Evolutionary conservation across 371 early-diverging fungal genomes (phyloP).

Genomic region (Mucor indicus): DNA sequence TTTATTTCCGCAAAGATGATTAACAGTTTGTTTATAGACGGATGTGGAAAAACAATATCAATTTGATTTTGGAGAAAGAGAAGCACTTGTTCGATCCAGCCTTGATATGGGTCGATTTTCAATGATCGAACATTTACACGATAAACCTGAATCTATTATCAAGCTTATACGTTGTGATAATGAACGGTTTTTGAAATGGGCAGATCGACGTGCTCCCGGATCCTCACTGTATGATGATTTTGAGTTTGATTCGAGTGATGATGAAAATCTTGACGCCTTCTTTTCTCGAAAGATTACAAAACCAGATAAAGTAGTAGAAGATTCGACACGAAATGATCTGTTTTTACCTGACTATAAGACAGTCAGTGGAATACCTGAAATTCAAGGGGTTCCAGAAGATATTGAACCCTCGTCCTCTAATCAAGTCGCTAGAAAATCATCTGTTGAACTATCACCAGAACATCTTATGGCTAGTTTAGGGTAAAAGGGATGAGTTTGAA

Average conservation of each 20-base stretch:
- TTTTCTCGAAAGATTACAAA: constrained; percentile 53
- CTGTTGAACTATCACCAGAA: constrained; percentile 13
- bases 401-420: not conserved
- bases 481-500: no score
- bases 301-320: constrained; percentile 38
- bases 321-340: constrained; percentile 36
- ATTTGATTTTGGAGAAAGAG: constrained; percentile 52
- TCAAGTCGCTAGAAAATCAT: constrained; percentile 6
- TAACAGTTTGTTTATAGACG: constrained; percentile 27
- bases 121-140: constrained; percentile 50
- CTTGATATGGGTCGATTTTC: constrained; percentile 57
- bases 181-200: constrained; percentile 36
- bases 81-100: constrained; percentile 46
- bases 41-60: constrained; percentile 52
- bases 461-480: constrained; percentile 6
- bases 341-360: constrained; percentile 56
- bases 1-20: no score
- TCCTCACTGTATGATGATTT: constrained; percentile 38
- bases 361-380: constrained; percentile 52
- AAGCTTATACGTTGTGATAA: constrained; percentile 29
- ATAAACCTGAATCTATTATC: constrained; percentile 29
- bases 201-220: constrained; percentile 26
- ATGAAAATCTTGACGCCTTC: constrained; percentile 52
- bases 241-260: constrained; percentile 50
- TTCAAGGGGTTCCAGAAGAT: constrained; percentile 20